Conservation (phyloP, 148 eudicot species). For the Fallopia convolvulus region DNA sequence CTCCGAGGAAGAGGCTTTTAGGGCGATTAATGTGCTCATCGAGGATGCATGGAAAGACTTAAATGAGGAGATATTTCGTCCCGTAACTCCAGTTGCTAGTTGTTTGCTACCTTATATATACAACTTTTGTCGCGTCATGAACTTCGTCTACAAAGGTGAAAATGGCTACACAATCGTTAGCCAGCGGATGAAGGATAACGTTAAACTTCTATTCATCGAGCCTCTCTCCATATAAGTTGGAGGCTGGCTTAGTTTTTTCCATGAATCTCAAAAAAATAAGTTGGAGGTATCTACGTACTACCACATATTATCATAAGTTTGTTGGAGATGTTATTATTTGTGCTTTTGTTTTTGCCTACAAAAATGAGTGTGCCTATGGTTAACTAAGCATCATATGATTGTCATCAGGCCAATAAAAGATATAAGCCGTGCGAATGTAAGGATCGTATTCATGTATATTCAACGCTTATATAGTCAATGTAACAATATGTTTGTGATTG, state of each 20-base stretch:
- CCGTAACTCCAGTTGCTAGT: not conserved
- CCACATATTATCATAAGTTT: no score
- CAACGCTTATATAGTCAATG: no score
- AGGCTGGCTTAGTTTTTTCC: not conserved
- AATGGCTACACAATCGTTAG: not conserved
- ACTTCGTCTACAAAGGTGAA: not conserved
- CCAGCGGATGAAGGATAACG: not conserved
- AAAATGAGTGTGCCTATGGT: no score
- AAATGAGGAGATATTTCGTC: not conserved
- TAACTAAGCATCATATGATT: no score
- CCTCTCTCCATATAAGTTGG: not conserved
- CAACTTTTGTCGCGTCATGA: not conserved
- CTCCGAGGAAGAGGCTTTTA: not conserved
- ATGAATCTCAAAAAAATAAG: no score
- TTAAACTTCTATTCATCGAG: not conserved
- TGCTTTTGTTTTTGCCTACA: no score
- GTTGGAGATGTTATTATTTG: no score
- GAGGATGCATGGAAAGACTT: not conserved
- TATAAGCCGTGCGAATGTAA: no score
- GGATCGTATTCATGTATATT: no score
- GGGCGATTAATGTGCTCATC: not conserved
- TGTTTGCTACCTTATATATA: not conserved
- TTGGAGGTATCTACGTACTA: no score
- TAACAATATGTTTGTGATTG: no score
- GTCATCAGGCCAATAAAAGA: no score